Conservation (phyloP, 768 basidiomycete genomes). For the Leccinum disarticulatum region DNA sequence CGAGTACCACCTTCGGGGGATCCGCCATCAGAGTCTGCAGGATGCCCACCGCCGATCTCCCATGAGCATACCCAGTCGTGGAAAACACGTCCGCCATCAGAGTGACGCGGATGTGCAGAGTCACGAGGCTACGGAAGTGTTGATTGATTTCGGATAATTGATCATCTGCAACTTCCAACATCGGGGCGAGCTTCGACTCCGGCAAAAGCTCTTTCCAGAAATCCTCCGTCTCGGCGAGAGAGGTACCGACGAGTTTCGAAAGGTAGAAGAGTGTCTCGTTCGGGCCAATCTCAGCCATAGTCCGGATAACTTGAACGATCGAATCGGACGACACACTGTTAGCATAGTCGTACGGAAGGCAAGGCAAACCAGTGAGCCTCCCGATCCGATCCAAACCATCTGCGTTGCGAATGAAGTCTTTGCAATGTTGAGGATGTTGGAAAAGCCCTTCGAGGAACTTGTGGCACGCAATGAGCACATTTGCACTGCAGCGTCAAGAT, state of each 20-base stretch:
- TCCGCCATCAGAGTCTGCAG: conserved; percentile 72
- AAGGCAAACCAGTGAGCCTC: conserved; percentile 77
- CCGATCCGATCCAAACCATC: conserved; percentile 76
- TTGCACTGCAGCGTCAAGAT: background rate
- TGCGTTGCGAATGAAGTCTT: conserved; percentile 78
- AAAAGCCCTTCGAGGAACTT: conserved; percentile 95
- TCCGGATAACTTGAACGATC: conserved; percentile 83
- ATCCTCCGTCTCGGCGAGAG: conserved; percentile 63
- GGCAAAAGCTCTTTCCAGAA: conserved; percentile 63
- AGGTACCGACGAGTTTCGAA: conserved; percentile 64
- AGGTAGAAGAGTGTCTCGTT: conserved; percentile 72
- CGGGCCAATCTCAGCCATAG: conserved; percentile 85
- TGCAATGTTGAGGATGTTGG: conserved; percentile 86
- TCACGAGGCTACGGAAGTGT: conserved; percentile 70
- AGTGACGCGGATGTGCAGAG: conserved; percentile 75
- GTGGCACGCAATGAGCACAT: background rate
- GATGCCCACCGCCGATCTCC: conserved; percentile 70
- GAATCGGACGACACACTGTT: conserved; percentile 84
- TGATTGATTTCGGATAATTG: conserved; percentile 53
- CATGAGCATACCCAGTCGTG: conserved; percentile 79
- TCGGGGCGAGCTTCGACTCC: conserved; percentile 61
- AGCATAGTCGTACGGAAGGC: conserved; percentile 86
- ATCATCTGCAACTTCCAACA: conserved; percentile 55
- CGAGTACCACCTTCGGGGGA: conserved; percentile 59
- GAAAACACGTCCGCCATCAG: conserved; percentile 87